Evolutionary conservation across 2,329 filamentous ascomycete genomes (phyloP), one percentile per base, ranked within the genome.

Genomic region (Hymenoscyphus infarciens): DNA sequence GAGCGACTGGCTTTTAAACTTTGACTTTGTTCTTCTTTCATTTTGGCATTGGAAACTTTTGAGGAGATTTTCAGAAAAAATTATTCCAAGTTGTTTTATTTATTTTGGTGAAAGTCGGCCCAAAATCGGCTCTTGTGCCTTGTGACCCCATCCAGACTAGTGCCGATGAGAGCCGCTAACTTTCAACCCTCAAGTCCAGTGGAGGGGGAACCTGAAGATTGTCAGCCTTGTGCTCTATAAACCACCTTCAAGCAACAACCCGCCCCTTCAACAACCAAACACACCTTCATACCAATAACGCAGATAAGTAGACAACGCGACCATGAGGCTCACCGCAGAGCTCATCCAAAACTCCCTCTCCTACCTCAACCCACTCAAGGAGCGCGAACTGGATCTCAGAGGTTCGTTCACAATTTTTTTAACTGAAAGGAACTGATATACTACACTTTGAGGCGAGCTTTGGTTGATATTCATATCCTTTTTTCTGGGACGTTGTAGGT

Each of bases 361-460:
- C 77, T 99, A 97, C 84, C 90, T 98, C 80, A 99, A 98, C 80
- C 93, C 94, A 77, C 86, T 99, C 78, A 96, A 95, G 81, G 95
- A 99, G 85, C 92, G 95, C 79, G 95, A 99, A 86, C 87, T 99
- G 77, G 93, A 98, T 83, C 91, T 99, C 74, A 88, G 95, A 97
- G 95, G 95, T 98, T 90, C 87, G 92, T 86, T 72, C 68, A 52
- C 19, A 52, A 25, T 22, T 52, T 52, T 49, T 52, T 53, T 72
- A 84, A 39, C 80, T 86, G 90, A 90, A 92, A 96, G 92, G 92
- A 87, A 83, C 91, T 71, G 92, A 95, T 96, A 25, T 52, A 87
- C 92, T 97, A 91, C 91, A 92, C 87, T 86, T 87, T 81, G 75
- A 81, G 77, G 76, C 78, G 87, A 87, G 85, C 89, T 91, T 83